A percentile compares a stretch with the other conserved stretches of the same genome.
These are phyloP conservation scores for Colletotrichum sp. DNA, from an alignment of 2,329 filamentous ascomycete genomes.

Conservation along the genomic window DNA sequence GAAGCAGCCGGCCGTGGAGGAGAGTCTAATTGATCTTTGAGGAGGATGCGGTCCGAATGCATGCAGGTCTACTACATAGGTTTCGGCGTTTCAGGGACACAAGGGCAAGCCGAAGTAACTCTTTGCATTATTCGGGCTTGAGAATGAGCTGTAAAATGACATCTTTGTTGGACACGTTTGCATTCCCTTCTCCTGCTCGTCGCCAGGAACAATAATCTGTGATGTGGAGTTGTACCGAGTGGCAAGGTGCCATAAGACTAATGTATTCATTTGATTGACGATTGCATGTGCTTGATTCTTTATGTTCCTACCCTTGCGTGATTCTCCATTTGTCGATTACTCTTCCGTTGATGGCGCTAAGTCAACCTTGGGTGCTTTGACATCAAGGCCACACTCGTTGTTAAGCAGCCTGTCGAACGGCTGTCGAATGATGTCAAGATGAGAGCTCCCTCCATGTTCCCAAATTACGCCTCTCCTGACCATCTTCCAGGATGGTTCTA, in stretches of 20 bases:
- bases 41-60: neutral
- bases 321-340: neutral
- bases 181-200: neutral
- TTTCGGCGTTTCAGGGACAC: conserved; percentile 13
- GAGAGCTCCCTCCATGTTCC: neutral
- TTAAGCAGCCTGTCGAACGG: neutral
- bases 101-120: neutral
- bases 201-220: neutral
- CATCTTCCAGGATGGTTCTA: neutral
- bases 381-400: neutral
- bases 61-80: conserved; percentile 1
- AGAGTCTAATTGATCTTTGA: conserved; percentile 81
- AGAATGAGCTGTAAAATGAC: conserved; percentile 12
- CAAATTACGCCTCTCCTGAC: neutral
- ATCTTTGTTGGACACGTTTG: neutral
- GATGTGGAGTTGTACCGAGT: neutral
- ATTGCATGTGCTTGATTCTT: neutral
- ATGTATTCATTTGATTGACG: neutral
- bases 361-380: neutral
- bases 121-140: conserved; percentile 5
- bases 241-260: neutral
- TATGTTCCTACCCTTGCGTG: neutral
- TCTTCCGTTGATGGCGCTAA: neutral
- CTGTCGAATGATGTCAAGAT: neutral
- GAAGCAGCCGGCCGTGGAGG: conserved; percentile 67